phyloP scores from a whole-genome alignment of 2,329 filamentous ascomycete genomes.

The Claviceps spartinae region DNA sequence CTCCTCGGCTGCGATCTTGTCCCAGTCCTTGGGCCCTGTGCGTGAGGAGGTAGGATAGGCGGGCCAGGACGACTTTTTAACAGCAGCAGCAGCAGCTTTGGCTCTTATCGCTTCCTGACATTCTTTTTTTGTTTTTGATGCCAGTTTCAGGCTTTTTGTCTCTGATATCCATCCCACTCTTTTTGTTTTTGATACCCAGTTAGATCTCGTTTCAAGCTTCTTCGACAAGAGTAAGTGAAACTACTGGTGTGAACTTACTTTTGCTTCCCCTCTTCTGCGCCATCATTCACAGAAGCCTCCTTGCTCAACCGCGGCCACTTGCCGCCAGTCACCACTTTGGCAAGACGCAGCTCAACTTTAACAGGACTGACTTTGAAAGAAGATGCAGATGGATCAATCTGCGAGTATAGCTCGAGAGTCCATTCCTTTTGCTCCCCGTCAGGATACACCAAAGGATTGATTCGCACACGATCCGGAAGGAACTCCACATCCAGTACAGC shows the following conservation, averaged over 20 bases:
- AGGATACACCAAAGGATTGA: constrained; percentile 20
- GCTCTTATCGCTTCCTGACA: no score
- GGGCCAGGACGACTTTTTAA: constrained; percentile 23
- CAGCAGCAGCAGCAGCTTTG: not conserved
- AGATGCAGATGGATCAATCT: constrained; percentile 48
- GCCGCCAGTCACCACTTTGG: constrained; percentile 51
- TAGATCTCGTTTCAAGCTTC: not conserved
- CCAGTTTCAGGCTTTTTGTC: no score
- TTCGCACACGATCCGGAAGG: constrained; percentile 11
- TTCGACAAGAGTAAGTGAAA: not conserved
- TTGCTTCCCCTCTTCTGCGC: not conserved
- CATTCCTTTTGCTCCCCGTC: constrained; percentile 47
- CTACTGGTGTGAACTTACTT: not conserved
- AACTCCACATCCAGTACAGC: constrained; percentile 26
- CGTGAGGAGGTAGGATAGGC: constrained; percentile 79
- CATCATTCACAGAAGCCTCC: not conserved
- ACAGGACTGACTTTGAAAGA: constrained; percentile 54
- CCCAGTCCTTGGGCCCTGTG: constrained; percentile 81
- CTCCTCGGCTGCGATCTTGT: constrained; percentile 49
- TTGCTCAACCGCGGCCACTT: constrained; percentile 46
- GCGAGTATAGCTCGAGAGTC: constrained; percentile 49
- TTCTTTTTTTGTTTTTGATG: not conserved
- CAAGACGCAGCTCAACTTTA: constrained; percentile 66
- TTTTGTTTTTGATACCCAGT: no score
- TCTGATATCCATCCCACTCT: no score